Evolutionary conservation across 345 rosid genomes (phyloP).

Genomic region (Heritiera fomes): DNA sequence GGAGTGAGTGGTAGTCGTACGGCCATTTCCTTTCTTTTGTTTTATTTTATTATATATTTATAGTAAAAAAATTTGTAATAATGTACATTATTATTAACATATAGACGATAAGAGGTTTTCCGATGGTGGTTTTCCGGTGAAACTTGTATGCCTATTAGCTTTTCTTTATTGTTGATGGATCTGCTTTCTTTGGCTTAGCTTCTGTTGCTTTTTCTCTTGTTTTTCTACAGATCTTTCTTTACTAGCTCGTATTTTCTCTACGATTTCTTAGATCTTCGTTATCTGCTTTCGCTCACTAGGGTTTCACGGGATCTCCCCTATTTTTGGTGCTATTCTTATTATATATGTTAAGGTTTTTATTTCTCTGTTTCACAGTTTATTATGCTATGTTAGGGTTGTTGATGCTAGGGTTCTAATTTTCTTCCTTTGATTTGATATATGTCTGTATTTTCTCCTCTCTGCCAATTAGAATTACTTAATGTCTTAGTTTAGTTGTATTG

Average conservation of each 20-base stretch:
- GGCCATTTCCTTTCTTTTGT: not conserved
- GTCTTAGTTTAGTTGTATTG: not conserved
- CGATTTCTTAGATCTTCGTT: conserved; percentile 3
- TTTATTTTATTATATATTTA: too few relatives aligned
- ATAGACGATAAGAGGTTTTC: conserved; percentile 11
- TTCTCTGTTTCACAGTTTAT: not conserved
- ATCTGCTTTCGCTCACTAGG: not conserved
- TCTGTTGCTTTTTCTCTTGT: not conserved
- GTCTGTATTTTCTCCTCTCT: not conserved
- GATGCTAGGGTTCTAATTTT: not conserved
- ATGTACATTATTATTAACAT: not conserved
- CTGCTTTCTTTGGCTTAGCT: not conserved
- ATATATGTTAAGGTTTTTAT: not conserved
- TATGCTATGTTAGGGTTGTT: not conserved
- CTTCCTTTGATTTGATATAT: not conserved
- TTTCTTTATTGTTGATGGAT: not conserved
- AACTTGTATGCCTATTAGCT: not conserved
- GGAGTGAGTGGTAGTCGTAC: conserved; percentile 8
- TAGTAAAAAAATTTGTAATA: too few relatives aligned
- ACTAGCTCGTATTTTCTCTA: not conserved
- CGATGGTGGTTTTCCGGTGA: conserved; percentile 10
- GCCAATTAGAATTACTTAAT: not conserved
- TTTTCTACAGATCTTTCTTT: not conserved
- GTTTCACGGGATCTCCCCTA: not conserved
- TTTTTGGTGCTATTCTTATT: not conserved